Base-by-base conservation (phyloP, 345 rosid genomes). In the Rhodamnia rubescens region DNA sequence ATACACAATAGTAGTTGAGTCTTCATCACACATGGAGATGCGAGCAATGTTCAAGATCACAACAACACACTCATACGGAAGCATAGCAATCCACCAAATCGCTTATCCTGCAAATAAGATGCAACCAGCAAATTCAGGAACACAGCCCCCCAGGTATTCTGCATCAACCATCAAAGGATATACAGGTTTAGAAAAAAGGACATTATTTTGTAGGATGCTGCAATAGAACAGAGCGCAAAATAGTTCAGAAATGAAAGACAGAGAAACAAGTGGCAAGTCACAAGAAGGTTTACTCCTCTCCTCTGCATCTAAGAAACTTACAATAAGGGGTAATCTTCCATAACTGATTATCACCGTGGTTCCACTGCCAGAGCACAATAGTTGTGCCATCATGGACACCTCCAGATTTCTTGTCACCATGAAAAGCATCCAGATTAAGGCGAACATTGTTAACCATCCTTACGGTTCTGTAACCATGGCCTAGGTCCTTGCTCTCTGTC, bases 351-450 rank as follows among this genome's bases (percentile, higher is more conserved):
- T 93, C 96, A 64, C 98, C 98, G 53, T 92, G 90, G 90, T 91
- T 92, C 98, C 99, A 96, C 82, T 91, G 84, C 98, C 98, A 95
- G 69, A 97, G 96, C 83, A 92, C 98, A 21, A 96, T 90, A 29
- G 78, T 86, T 24, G 96, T 94, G 57, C 99, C 98, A 86, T 95
- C 92, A 85, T 83, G 93, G 64, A 97, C 92, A 6, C 96, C 98
- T 4, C 98, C 98, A 11, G 96, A 92, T 53, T 89, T 83, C 86
- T 89, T 89, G 61, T 93, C 96, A 40, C 98, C 98, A 59, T 96
- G 95, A 90, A 90, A 95, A 29, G 95, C 99, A 91, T 97, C 98
- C 83, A 95, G 81, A 86, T 92, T 93, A 85, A 97, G 90, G 64
- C 86, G 91, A 81, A 89, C 87, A 85, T 95, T 95, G 88, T 93